These are phyloP conservation scores for Suhomyces bribrorum DNA, from an alignment of 1,139 yeast species.

Conservation along the genomic window DNA sequence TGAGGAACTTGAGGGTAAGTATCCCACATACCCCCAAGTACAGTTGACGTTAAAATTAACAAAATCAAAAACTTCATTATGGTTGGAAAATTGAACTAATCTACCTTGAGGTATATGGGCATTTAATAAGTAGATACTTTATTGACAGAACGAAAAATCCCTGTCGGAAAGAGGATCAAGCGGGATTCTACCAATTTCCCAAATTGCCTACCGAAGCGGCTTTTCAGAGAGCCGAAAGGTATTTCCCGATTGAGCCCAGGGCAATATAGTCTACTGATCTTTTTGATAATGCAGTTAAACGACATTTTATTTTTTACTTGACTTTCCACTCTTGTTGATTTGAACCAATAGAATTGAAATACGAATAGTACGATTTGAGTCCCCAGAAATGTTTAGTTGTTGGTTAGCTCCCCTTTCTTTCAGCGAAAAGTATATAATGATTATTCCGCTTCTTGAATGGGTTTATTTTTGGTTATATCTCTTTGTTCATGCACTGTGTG, in stretches of 20 bases:
- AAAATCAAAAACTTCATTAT: background rate
- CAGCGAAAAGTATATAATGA: too few species aligned
- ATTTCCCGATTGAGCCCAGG: background rate
- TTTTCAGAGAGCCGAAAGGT: background rate
- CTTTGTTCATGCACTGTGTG: background rate
- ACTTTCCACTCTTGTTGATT: background rate
- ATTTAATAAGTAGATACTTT: too few species aligned
- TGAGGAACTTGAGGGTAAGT: conserved; percentile 52
- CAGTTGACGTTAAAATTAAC: background rate
- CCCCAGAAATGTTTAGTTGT: too few species aligned
- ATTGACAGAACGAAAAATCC: too few species aligned
- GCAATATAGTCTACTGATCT: background rate
- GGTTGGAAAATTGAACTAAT: background rate
- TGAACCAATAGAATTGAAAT: background rate
- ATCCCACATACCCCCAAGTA: conserved; percentile 19
- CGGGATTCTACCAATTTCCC: too few species aligned
- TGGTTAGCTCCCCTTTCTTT: too few species aligned
- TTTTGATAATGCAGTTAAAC: background rate
- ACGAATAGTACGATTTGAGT: too few species aligned
- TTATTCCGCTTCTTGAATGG: too few species aligned
- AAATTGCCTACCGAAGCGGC: background rate
- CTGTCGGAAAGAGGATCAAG: too few species aligned
- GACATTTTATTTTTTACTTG: background rate
- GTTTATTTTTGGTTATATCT: background rate
- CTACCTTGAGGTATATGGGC: background rate